Conservation (phyloP, 139 green algal species). For the Chlorella sp. region DNA sequence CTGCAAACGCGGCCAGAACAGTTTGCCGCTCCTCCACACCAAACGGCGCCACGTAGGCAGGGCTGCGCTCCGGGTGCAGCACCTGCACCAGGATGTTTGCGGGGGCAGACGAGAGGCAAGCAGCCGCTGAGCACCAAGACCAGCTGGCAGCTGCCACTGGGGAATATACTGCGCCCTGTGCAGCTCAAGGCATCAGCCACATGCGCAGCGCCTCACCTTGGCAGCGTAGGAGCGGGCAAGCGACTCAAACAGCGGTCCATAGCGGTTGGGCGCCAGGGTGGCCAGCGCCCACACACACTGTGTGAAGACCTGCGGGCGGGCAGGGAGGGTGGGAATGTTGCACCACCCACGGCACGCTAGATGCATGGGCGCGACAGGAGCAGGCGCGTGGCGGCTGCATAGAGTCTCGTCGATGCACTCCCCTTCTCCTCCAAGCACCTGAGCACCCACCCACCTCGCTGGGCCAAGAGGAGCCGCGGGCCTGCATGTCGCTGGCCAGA, state of each 20-base stretch:
- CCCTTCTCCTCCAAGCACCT: no score
- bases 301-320: background rate
- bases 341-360: background rate
- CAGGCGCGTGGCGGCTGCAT: background rate
- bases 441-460: conserved; percentile 7
- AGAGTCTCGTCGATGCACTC: no score
- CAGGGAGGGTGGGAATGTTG: no score
- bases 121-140: no score
- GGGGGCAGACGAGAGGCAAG: no score
- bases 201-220: background rate
- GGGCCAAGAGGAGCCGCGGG: background rate
- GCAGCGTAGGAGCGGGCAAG: background rate
- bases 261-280: background rate
- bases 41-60: background rate
- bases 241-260: background rate
- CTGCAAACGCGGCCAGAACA: background rate
- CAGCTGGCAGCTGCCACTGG: no score
- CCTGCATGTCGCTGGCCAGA: background rate
- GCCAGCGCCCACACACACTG: conserved; percentile 14
- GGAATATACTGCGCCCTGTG: no score
- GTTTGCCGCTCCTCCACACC: background rate
- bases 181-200: no score
- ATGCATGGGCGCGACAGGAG: background rate
- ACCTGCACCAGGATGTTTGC: background rate
- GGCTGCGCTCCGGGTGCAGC: background rate